Percentiles rank a stretch among this genome's conserved stretches.
Evolutionary conservation across 2,329 filamentous ascomycete species (phyloP).

Genomic region (Teratosphaeria epicoccoides): DNA sequence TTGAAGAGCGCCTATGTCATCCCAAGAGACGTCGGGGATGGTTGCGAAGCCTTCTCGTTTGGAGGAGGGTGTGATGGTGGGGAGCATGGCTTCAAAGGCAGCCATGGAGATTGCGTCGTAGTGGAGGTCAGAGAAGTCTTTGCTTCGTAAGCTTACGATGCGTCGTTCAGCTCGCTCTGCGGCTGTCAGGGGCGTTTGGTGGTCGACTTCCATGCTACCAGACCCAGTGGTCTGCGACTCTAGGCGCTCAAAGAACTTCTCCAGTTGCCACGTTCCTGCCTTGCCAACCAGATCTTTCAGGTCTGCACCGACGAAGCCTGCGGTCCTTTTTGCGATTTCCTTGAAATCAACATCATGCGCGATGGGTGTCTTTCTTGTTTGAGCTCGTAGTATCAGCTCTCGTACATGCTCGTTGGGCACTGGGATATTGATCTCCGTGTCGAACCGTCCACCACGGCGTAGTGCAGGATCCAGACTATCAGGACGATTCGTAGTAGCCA

Average conservation of each 20-base stretch:
- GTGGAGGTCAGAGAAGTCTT: slow-evolving; percentile 32
- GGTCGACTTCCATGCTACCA: slow-evolving; percentile 44
- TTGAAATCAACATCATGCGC: slow-evolving; percentile 62
- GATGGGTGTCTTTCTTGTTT: slow-evolving; percentile 57
- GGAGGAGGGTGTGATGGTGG: slow-evolving; percentile 65
- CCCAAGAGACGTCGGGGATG: slow-evolving; percentile 87
- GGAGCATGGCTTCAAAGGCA: slow-evolving; percentile 65
- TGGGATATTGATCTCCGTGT: slow-evolving; percentile 74
- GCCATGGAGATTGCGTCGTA: slow-evolving; percentile 45
- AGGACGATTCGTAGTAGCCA: slow-evolving; percentile 82
- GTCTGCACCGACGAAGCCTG: slow-evolving; percentile 89
- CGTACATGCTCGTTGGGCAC: slow-evolving; percentile 72
- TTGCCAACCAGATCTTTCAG: slow-evolving; percentile 61
- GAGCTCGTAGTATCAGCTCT: slow-evolving; percentile 63
- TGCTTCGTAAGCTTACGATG: slow-evolving; percentile 33
- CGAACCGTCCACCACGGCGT: slow-evolving; percentile 64
- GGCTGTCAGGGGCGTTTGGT: not conserved
- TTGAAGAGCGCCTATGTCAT: slow-evolving; percentile 75
- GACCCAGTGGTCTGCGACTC: slow-evolving; percentile 24
- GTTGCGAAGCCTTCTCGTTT: slow-evolving; percentile 92
- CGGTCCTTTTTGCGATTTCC: slow-evolving; percentile 68
- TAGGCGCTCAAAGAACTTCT: slow-evolving; percentile 46
- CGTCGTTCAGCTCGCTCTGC: slow-evolving; percentile 19
- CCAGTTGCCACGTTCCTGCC: slow-evolving; percentile 54
- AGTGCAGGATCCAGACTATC: slow-evolving; percentile 76